phyloP scores from a whole-genome alignment of 2,329 filamentous ascomycete genomes.

The Stromatinia cepivora region DNA sequence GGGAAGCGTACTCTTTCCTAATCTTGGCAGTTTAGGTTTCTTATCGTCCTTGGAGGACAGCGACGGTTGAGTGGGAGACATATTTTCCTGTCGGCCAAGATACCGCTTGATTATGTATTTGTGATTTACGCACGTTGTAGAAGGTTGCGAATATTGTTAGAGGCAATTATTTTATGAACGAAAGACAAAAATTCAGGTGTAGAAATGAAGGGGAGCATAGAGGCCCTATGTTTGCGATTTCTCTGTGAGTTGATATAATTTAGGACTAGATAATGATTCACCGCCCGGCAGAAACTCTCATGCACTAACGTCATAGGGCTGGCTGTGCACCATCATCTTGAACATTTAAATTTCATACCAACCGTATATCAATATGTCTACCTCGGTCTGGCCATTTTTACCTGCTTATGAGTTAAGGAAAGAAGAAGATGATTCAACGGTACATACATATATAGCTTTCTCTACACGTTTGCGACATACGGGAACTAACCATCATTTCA shows the following conservation, averaged over 20 bases:
- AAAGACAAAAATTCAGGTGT: background rate
- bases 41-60: conserved; percentile 21
- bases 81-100: background rate
- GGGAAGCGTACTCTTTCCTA: conserved; percentile 29
- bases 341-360: background rate
- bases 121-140: background rate
- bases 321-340: background rate
- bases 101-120: background rate
- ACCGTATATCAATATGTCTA: conserved; percentile 29
- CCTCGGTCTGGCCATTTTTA: conserved; percentile 38
- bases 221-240: background rate
- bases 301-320: conserved; percentile 19
- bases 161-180: background rate
- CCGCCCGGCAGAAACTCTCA: conserved; percentile 16
- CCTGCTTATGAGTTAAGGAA: conserved; percentile 32
- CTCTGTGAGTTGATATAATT: background rate
- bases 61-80: conserved; percentile 1
- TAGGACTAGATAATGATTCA: background rate
- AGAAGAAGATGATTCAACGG: conserved; percentile 39
- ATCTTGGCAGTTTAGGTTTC: conserved; percentile 1
- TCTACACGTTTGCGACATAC: background rate
- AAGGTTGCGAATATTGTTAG: no score
- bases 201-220: background rate
- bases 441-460: conserved; percentile 21
- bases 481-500: conserved; percentile 21